Conservation (phyloP, 345 rosid genomes). For the Mercurialis annua region DNA sequence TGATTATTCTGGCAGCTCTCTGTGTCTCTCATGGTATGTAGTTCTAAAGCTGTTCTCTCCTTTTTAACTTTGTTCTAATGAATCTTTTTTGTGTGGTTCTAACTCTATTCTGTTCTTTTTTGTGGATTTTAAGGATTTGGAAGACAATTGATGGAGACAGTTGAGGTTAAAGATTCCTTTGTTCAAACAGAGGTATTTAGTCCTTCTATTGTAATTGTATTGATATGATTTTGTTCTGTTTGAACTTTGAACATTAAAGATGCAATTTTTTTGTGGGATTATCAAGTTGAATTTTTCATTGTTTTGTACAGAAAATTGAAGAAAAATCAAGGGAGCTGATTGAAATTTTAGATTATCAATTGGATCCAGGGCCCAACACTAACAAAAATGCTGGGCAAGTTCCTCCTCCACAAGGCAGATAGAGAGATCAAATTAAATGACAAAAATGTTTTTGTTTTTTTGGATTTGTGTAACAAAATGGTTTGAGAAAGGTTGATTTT, state of each 20-base stretch:
- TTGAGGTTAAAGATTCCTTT: conserved; percentile 22
- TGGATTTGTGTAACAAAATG: not conserved
- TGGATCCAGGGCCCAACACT: conserved; percentile 41
- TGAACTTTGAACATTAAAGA: not conserved
- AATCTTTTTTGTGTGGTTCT: not conserved
- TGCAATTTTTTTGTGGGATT: not conserved
- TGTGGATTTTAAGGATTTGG: conserved; percentile 31
- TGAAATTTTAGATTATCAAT: conserved; percentile 43
- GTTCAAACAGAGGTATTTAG: conserved; percentile 28
- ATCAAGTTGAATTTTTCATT: not conserved
- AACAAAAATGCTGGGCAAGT: conserved; percentile 46
- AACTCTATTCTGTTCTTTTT: not conserved
- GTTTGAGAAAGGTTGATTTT: not conserved
- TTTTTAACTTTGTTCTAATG: not conserved
- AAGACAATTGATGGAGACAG: conserved; percentile 29
- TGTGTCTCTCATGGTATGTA: conserved; percentile 35
- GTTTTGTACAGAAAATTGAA: conserved; percentile 30
- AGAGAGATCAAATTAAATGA: not conserved
- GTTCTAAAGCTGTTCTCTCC: not conserved
- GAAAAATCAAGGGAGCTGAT: conserved; percentile 33
- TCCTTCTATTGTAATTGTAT: not conserved
- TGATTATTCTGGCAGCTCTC: conserved; percentile 33
- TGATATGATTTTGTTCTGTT: not conserved
- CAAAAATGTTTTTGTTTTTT: not conserved
- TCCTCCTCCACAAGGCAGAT: conserved; percentile 41